Base-by-base conservation (phyloP, 495 filamentous ascomycete genomes). In the Hapsidospora chrysogenum region DNA sequence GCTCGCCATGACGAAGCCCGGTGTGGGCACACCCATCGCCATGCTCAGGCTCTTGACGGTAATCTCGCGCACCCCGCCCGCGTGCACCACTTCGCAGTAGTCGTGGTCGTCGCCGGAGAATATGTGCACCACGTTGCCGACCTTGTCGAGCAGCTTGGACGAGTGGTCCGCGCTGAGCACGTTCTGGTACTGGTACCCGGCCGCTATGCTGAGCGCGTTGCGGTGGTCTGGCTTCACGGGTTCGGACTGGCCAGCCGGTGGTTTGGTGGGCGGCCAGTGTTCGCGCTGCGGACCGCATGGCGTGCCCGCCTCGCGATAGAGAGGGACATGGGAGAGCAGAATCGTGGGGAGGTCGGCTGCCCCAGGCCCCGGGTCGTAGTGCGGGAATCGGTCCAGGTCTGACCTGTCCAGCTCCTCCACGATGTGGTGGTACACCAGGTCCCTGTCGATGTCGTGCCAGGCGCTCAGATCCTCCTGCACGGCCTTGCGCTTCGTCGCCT, bases 91-190 rank as follows among this genome's bases (percentile, higher is more conserved):
- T 37, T 94, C 85, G 56, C 92, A 99, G 57, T 96, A 93, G 54
- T 99, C 92, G 55, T 99, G 92, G 53, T 99, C 92, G 46, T 99
- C 92, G 2, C 92, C 92, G 1, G 85, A 92, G 50, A 95, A 96
- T 27, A 83, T 76, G 34, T 85, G 75, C 22, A 63, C 54, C 13
- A 93, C 74, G 31, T 84, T 74, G 14, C 84, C 82, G 19, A 84
- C 64, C 33, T 72, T 75, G 15, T 76, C 65, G 17, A 92, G 54
- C 10, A 95, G 49, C 21, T 74, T 68, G 11, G 71, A 63, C 3
- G 86, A 87, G 37, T 93, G 70, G 4, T 71, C 58, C 25, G 70
- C 68, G 10, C 68, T 72, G 17, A 96, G 69, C 5, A 95, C 92
- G 48, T 96, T 99, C 51, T 95, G 87, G 52, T 99, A 99, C 50